Evolutionary conservation across 129 eudicot species (phyloP), one percentile per base, ranked within the genome.

Genomic region (Tagetes patula): DNA sequence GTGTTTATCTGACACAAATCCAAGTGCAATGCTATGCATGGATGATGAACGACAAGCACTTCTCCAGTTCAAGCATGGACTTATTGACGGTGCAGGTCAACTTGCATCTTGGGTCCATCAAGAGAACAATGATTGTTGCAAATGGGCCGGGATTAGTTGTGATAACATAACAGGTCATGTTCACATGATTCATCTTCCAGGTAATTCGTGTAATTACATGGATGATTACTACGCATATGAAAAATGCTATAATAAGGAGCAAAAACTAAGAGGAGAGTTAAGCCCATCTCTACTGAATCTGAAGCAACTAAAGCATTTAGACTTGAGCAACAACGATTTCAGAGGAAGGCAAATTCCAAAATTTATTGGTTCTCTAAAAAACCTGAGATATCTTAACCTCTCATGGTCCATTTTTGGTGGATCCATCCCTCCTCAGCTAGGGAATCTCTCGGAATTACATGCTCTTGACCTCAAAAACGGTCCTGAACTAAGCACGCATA

Each of bases 1-100:
- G 65, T 61, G 77, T 67, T 14, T 37, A n/a, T 61, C 77, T 36
- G 3, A 62, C 47, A 63, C 52, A 48, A 73, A 14, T 8, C 34
- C 38, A 31, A 10, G 14, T 46, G 61, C 39, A 36, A 67, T 73
- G 38, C 31, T 46, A 36, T 75, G 85, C 72, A 37, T 67, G n/a
- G 79, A 45, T 5, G 56, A 14, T 1, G 82, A 82, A 9, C 55
- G 50, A 56, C 53, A 38, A 32, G 79, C 85, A 7, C 82, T 77
- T 39, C 53, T 82, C 12, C 14, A 46, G 65, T 72, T 82, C 56
- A 77, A 67, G 56, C 55, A 59, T 13, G 75, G 63, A n/a, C 75
- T 81, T 32, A 32, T 46, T 5, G 82, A 72, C 42, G 53, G 5
- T 10, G 7, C 55, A 14, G 38, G 52, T 42, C 72, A 76, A 47